Evolutionary conservation across 352 stramenopile genomes (phyloP).

Genomic region (Phytophthora hybrid): DNA sequence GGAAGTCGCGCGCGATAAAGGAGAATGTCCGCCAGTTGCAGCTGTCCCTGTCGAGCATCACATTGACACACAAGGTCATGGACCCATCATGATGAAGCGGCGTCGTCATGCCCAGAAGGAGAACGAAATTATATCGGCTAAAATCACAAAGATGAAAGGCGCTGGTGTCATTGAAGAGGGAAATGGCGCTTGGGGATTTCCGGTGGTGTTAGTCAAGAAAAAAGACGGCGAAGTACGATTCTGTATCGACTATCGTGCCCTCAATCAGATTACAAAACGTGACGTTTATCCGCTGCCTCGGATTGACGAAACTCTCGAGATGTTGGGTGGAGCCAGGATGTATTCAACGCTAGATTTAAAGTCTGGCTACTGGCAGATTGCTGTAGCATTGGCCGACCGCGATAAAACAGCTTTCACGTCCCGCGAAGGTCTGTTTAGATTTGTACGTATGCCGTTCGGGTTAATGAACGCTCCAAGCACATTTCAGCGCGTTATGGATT

Average conservation of each 20-base stretch:
- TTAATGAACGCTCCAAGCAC: neutral
- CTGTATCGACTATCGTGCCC: neutral
- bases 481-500: neutral
- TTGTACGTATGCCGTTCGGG: neutral
- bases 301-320: neutral
- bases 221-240: neutral
- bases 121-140: neutral
- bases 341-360: neutral
- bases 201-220: neutral
- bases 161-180: neutral
- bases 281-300: neutral
- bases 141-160: neutral
- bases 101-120: neutral
- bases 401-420: neutral
- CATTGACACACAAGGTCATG: neutral
- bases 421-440: neutral
- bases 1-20: neutral
- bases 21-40: neutral
- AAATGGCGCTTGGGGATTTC: neutral
- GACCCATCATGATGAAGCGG: neutral
- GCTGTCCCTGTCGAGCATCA: neutral
- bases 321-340: neutral
- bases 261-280: neutral
- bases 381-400: neutral
- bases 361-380: neutral